Conservation (phyloP, 2,329 filamentous ascomycete species). For the Phialophora macrospora region DNA sequence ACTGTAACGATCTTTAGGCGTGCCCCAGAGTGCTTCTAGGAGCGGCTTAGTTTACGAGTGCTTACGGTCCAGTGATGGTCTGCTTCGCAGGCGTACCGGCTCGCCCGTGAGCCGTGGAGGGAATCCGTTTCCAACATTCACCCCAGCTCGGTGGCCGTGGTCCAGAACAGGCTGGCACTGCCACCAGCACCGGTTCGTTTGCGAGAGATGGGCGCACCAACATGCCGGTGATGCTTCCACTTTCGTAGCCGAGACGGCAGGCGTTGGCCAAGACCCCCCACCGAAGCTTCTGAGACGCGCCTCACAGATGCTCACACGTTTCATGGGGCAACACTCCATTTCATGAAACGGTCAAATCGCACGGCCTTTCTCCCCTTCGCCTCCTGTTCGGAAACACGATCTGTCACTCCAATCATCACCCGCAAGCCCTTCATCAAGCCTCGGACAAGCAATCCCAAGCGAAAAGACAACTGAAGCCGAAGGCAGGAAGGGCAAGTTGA, state of each 20-base stretch:
- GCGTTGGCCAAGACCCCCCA: background rate
- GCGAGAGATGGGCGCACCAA: background rate
- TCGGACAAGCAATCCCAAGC: constrained; percentile 10
- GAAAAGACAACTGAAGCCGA: background rate
- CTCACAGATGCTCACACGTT: constrained; percentile 9
- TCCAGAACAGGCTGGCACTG: background rate
- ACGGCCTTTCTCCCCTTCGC: background rate
- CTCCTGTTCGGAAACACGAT: constrained; percentile 1
- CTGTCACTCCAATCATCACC: constrained; percentile 12
- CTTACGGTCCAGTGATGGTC: background rate
- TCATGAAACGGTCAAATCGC: constrained; percentile 13
- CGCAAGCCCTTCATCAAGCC: constrained; percentile 2
- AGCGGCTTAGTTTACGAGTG: constrained; percentile 20
- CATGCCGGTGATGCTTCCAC: background rate
- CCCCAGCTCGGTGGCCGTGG: background rate
- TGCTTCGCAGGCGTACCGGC: background rate
- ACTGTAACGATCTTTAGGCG: no score
- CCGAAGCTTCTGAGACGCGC: constrained; percentile 15
- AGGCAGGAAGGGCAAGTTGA: constrained; percentile 10
- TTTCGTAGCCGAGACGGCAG: background rate
- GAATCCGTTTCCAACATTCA: background rate
- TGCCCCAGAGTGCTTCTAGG: background rate
- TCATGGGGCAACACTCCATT: constrained; percentile 7
- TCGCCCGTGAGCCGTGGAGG: background rate
- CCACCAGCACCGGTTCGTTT: background rate